A percentile compares a stretch with the other conserved stretches of the same genome.
phyloP scores from a whole-genome alignment of 176 grass and related monocot genomes.

The Saccharum spontaneum region DNA sequence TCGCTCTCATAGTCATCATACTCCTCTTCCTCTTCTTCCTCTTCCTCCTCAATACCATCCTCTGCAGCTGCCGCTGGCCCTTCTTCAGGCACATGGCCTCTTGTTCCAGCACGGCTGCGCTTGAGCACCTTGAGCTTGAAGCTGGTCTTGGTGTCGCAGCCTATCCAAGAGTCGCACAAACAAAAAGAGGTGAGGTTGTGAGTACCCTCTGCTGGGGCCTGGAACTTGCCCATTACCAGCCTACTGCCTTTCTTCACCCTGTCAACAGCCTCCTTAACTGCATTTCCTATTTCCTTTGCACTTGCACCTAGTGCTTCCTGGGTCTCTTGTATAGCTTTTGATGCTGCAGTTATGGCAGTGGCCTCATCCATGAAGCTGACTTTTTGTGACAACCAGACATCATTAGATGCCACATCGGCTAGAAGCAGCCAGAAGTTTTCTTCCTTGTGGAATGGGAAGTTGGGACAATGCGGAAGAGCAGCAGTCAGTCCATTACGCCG shows the following conservation, averaged over 20 bases:
- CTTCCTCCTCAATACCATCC: conserved; percentile 89
- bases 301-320: conserved; percentile 74
- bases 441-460: conserved; percentile 89
- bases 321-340: conserved; percentile 90
- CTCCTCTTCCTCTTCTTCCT: conserved; percentile 94
- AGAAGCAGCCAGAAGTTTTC: conserved; percentile 98
- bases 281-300: conserved; percentile 64
- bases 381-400: conserved; percentile 94
- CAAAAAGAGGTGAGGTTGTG: conserved; percentile 76
- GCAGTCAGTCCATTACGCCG: conserved; percentile 78
- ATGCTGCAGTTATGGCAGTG: conserved; percentile 79
- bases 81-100: conserved; percentile 70
- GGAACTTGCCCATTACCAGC: conserved; percentile 94
- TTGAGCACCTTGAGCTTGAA: conserved; percentile 90
- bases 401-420: conserved; percentile 62
- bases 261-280: conserved; percentile 75
- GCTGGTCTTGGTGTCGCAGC: conserved; percentile 82
- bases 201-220: conserved; percentile 73
- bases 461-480: conserved; percentile 79
- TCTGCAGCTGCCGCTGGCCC: conserved; percentile 53
- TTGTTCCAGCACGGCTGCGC: conserved; percentile 69
- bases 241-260: conserved; percentile 90
- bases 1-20: conserved; percentile 98
- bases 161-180: conserved; percentile 81
- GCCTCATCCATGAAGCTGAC: conserved; percentile 91